Conservation (phyloP, 2,329 filamentous ascomycete genomes). For the Dactylella cylindrospora region DNA sequence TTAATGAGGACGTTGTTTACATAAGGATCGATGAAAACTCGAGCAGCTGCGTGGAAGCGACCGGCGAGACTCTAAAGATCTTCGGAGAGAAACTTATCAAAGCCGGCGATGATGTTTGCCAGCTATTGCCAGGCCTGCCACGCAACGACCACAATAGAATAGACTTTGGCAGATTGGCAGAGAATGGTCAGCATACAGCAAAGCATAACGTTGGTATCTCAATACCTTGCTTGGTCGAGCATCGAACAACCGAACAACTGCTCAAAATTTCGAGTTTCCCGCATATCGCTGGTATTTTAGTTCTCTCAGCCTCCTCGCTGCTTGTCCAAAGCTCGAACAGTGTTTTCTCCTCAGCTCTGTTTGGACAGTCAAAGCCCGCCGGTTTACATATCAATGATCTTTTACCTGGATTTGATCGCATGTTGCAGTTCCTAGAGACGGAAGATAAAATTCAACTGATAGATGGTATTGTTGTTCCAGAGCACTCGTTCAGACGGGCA, state of each 20-base stretch:
- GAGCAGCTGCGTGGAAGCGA: slow-evolving; percentile 5
- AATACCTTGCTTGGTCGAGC: slow-evolving; percentile 80
- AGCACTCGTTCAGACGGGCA: slow-evolving; percentile 91
- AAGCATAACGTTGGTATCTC: slow-evolving; percentile 73
- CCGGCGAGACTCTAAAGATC: slow-evolving; percentile 44
- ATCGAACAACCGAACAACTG: slow-evolving; percentile 67
- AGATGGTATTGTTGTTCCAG: slow-evolving; percentile 94
- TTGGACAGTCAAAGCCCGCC: slow-evolving; percentile 82
- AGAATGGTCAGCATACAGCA: slow-evolving; percentile 79
- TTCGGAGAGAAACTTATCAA: slow-evolving; percentile 60
- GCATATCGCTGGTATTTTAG: slow-evolving; percentile 94
- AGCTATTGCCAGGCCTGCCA: slow-evolving; percentile 79
- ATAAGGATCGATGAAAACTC: slow-evolving; percentile 53
- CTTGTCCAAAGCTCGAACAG: slow-evolving; percentile 89
- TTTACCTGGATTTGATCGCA: slow-evolving; percentile 82
- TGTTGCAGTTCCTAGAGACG: slow-evolving; percentile 76
- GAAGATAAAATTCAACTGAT: slow-evolving; percentile 80
- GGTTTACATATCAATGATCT: slow-evolving; percentile 76
- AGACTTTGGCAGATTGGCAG: slow-evolving; percentile 73
- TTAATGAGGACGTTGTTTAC: slow-evolving; percentile 85
- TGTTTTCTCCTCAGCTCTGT: slow-evolving; percentile 88
- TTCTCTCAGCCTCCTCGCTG: slow-evolving; percentile 76
- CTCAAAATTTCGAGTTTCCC: slow-evolving; percentile 91
- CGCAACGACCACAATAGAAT: slow-evolving; percentile 73
- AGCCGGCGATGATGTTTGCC: slow-evolving; percentile 68